Evolutionary conservation across 2,329 filamentous ascomycete species (phyloP), one percentile per base, ranked within the genome.

Genomic region (Alternaria brassicae): DNA sequence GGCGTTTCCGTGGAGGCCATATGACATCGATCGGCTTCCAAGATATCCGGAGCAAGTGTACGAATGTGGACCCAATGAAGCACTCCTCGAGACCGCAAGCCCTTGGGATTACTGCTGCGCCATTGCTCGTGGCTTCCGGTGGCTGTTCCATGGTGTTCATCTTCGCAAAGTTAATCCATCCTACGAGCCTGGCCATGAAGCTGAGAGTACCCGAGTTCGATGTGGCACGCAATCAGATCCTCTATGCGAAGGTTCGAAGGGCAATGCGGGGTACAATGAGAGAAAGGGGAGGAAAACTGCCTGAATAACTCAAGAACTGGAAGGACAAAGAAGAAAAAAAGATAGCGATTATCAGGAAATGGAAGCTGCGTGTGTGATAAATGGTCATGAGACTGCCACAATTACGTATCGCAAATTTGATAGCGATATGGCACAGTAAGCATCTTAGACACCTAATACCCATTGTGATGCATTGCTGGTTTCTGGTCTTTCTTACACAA

Each of bases 51-150:
- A 50, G 4, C 61, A 61, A 6, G 56, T 36, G 2, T 91, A 91
- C 44, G 79, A 84, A 56, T 89, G 90, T 12, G 90, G 91, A 3
- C 83, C 85, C 44, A 73, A 88, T 39, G 83, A 83, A 62, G 92
- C 91, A 4, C 75, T 94, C 6, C 74, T 83, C 1, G 89, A 94
- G 69, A 88, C 91, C 1, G 83, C 93, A 73, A 95, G 95, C 70
- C 84, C 90, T 0, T 92, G 91, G 88, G 92, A 97, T 75, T 85
- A 96, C 40, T 79, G 92, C 71, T 96, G 93, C 78, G 91, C 91
- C 0, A 88, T 91, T 61, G 90, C 89, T 8, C 86, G 92, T 50
- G 90, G 91, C 21, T 85, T 92, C 68, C 86, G 90, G 67, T 96
- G 92, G 93, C 81, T 96, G 19, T 89, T 93, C 63, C 86, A 92